Evolutionary conservation across 2,329 filamentous ascomycete species (phyloP), one percentile per base, ranked within the genome.

Genomic region (Colletotrichum plurivorum): DNA sequence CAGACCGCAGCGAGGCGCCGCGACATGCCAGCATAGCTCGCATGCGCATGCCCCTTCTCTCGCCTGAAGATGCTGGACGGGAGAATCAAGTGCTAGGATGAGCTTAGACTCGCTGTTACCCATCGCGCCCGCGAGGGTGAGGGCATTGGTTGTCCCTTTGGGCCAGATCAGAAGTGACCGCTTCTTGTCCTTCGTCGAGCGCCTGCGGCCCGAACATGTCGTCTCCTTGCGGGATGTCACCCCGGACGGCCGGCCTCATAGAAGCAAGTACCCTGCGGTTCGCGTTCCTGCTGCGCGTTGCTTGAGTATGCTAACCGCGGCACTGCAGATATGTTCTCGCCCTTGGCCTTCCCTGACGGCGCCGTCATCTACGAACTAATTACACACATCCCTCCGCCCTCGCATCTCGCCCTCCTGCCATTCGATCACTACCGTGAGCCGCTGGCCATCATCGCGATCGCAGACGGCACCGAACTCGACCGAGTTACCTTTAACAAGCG

Each of bases 351-450:
- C 79, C 94, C 94, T 12, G 89, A 91, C 73, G 95, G 95, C 70
- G 90, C 91, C 76, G 92, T 98, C 70, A 87, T 98, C 75, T 98
- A 96, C 85, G 93, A 97, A 78, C 88, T 98, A 71, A 91, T 93
- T 67, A 94, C 93, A 70, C 92, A 94, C 75, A 85, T 92, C 63
- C 92, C 94, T 25, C 90, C 93, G n/a, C 87, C 90, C 39, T 94
- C 93, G 39, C 94, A 97, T 77, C 84, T 94, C 51, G 88, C 93
- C 20, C 83, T 97, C 48, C 92, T 92, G 45, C 95, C 96, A 1
- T 98, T 98, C 83, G 96, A 99, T 78, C 85, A 95, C 51, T 97
- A 94, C 79, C 89, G 95, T 74, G 94, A 97, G 78, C 92, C 94
- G 9, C 85, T 98, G 62, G 89, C 93, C 59, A 86, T 98, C 27